Base-by-base conservation (phyloP, 2,329 filamentous ascomycete genomes). In the Penicillium sp. region DNA sequence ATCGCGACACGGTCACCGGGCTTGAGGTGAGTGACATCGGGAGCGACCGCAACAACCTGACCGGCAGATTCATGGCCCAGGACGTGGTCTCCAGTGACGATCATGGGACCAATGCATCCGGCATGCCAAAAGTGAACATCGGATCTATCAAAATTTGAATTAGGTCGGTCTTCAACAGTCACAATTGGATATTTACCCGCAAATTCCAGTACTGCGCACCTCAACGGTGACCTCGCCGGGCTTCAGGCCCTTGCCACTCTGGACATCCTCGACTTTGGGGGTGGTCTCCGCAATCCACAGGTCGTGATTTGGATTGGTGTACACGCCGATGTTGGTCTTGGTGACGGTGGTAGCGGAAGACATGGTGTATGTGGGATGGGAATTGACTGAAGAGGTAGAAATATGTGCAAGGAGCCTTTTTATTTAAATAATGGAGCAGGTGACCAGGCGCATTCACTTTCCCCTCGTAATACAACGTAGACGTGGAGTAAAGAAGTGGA, bases 121-220 rank as follows among this genome's bases (percentile, higher is more conserved):
- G 87, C 87, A 68, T 95, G 89, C 92, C 92, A 97, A 78, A 97
- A 97, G 75, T 97, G 92, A 49, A 97, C 86, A 72, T 96, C 91
- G 53, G 89, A 95, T 50, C 88, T 92, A 62, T 46, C 9, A 8
- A 2, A 38, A 29, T 23, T n/a, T 4, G 15, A 27, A 13, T 51
- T 41, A 48, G 43, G 24, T 10, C 12, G 18, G 10, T 42, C 13
- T 18, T 27, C n/a, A n/a, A 12, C 10, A n/a, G 3, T 6, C 23
- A n/a, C 6, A 40, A 37, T 42, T 44, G 28, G 40, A 33, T 41
- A 15, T 77, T 66, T 77, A 93, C 82, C 92, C 92, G 78, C 93
- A 97, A 64, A 97, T 97, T 49, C 93, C 93, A 6, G 92, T 96
- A 73, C 88, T 95, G 73, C 92, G 89, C 70, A 97, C 83, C 47